These are phyloP conservation scores for Colletotrichum trifolii DNA, from an alignment of 2,329 filamentous ascomycete species.

Conservation along the genomic window DNA sequence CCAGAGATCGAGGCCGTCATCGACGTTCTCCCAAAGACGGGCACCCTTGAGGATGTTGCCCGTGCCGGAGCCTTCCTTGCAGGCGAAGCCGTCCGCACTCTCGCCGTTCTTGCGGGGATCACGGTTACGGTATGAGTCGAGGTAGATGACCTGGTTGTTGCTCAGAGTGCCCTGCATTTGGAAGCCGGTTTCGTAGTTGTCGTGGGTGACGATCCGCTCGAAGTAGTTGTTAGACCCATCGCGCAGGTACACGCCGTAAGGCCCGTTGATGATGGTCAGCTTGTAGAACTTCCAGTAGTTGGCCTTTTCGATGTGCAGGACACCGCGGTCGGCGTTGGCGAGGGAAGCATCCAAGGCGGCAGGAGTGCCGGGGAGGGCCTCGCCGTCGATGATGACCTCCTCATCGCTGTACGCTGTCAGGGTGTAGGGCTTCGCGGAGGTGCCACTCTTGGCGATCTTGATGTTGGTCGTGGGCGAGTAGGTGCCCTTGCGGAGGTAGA, in stretches of 20 bases:
- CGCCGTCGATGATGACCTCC: conserved; percentile 58
- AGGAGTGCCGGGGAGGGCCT: conserved; percentile 53
- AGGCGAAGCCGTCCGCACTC: conserved; percentile 60
- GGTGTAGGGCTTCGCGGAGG: conserved; percentile 51
- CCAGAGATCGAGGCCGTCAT: conserved; percentile 52
- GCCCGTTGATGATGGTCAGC: conserved; percentile 50
- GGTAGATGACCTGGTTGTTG: conserved; percentile 54
- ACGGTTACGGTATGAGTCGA: conserved; percentile 57
- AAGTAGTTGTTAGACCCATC: conserved; percentile 52
- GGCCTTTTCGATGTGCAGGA: conserved; percentile 57
- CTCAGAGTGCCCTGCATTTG: conserved; percentile 46
- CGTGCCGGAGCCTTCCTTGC: conserved; percentile 57
- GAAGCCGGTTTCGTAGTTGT: conserved; percentile 53
- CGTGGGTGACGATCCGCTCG: conserved; percentile 48
- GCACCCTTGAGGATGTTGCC: conserved; percentile 58
- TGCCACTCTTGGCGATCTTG: conserved; percentile 58
- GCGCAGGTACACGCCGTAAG: conserved; percentile 50
- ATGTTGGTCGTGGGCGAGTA: conserved; percentile 59
- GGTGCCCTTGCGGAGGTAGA: conserved; percentile 47
- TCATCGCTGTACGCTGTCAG: conserved; percentile 55
- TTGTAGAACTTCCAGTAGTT: conserved; percentile 50
- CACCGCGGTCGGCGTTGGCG: conserved; percentile 54
- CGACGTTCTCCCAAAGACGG: conserved; percentile 62
- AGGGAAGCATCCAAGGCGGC: conserved; percentile 52
- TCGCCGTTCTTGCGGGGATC: conserved; percentile 63